Evolutionary conservation across 495 filamentous ascomycete genomes (phyloP), one percentile per base, ranked within the genome.

Genomic region (Neurospora pannonica): DNA sequence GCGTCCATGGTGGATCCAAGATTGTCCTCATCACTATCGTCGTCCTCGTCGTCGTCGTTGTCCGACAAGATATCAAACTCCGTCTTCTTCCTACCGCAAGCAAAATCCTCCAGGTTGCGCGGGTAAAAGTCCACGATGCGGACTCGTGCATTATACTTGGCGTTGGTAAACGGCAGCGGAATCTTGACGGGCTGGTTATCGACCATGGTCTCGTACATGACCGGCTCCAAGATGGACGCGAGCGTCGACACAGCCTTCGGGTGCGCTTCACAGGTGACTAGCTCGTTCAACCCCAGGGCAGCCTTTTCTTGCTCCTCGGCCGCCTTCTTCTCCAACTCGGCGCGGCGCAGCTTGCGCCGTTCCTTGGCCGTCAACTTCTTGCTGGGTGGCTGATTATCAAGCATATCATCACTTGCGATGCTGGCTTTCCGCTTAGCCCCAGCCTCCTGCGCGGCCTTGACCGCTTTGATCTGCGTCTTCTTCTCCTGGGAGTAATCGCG

Each of bases 81-180:
- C 21, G 78, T 78, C 42, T 77, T 75, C 42, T 83, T 83, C 24
- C 83, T 83, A 71, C 82, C 83, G 5, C 88, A 84, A 15, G 93
- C 84, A 76, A 98, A 98, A 73, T 97, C 89, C 74, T 90, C 89
- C 11, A 99, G 81, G 3, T 85, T 85, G 19, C 83, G 82, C 2
- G 96, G 96, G 39, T 86, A 89, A 82, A 94, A 98, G 79, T 97
- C 93, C 19, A 97, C 86, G 2, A 97, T 91, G 36, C 93, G 91
- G 60, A 92, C 91, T 39, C 82, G 81, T 19, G 88, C 84, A 19
- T 85, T 87, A 77, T 94, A 97, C 71, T 92, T 92, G 71, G 88
- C 80, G 78, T 94, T 94, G 54, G 90, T 86, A 77, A 97, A 97
- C 2, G 94, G 71, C 87, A 86, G 70, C 75, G 77, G 74, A 82